Percentiles rank a stretch among this genome's conserved stretches.
Conservation (phyloP, 192 early-diverging fungal species). For the Funneliformis mosseae region DNA sequence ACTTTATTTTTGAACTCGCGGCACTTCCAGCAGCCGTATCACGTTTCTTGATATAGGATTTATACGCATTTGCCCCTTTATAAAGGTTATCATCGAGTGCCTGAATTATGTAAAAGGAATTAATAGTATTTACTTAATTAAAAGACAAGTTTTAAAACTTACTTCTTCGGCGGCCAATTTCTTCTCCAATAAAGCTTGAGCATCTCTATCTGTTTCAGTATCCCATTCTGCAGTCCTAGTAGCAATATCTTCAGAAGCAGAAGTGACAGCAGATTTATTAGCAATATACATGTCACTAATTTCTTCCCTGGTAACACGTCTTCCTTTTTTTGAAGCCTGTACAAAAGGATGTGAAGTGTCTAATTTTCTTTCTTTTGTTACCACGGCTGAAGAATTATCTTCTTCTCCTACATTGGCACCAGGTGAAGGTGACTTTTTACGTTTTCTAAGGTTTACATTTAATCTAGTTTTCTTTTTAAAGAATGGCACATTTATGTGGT, state of each 20-base stretch:
- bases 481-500: conserved; percentile 45
- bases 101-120: conserved; percentile 4
- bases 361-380: conserved; percentile 46
- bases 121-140: not conserved
- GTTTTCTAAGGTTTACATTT: conserved; percentile 58
- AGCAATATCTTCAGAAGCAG: conserved; percentile 39
- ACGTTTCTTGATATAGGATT: conserved; percentile 55
- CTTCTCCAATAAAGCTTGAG: conserved; percentile 44
- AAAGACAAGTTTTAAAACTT: conserved; percentile 1
- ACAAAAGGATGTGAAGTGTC: conserved; percentile 42
- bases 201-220: conserved; percentile 51
- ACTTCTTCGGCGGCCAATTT: conserved; percentile 48
- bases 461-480: conserved; percentile 57
- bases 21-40: conserved; percentile 46
- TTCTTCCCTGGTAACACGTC: conserved; percentile 37
- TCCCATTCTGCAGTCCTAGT: conserved; percentile 43
- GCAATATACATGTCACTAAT: conserved; percentile 38
- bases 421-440: conserved; percentile 39
- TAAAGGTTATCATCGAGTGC: conserved; percentile 59
- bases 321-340: conserved; percentile 49
- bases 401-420: conserved; percentile 42
- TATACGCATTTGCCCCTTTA: conserved; percentile 70
- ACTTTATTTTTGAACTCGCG: conserved; percentile 58
- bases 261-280: conserved; percentile 43
- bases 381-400: conserved; percentile 29